Base-by-base conservation (phyloP, 495 filamentous ascomycete species). In the Aspergillus wentii region DNA sequence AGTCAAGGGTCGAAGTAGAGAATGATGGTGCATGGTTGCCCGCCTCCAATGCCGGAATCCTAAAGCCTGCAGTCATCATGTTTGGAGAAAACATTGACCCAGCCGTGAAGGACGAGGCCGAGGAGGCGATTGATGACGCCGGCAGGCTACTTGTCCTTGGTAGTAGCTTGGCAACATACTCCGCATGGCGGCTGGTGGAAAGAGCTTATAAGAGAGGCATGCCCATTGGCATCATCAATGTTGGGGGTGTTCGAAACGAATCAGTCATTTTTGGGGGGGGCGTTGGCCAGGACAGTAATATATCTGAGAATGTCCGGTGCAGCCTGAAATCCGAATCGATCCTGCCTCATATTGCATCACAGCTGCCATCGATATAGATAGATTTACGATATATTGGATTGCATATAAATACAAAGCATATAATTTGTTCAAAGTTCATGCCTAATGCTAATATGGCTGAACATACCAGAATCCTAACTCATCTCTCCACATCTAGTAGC, bases 1-100 rank as follows among this genome's bases (percentile, higher is more conserved):
- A 42, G 32, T 74, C 64, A 1, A 63, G 45, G 23, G 85, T 95
- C 1, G 71, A 85, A 37, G 75, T 88, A 5, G 91, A 95, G 44
- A 38, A 44, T 1, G 89, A 95, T 43, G 91, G 92, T 0, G 91
- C 89, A 3, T 94, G 80, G 85, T 61, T 66, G 35, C 48, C 74
- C 1, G 59, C 62, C 0, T 89, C 84, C 30, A 88, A 65, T 10
- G 85, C 79, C 2, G 89, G 88, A 1, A 76, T 98, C 11, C 51
- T 98, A 28, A 97, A 98, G 55, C 92, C 92, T 3, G 81, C 82
- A 1, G 91, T 98, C 1, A 79, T 84, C 35, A 94, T 98, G 87
- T 98, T 98, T 58, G 92, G 92, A 3, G 92, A 98, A 61, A 87
- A 78, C 36, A 92, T 96, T 20, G 63, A 74, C 3, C 52, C 56